These are phyloP conservation scores for Candolleomyces eurysporus DNA, from an alignment of 768 basidiomycete genomes.

Conservation along the genomic window DNA sequence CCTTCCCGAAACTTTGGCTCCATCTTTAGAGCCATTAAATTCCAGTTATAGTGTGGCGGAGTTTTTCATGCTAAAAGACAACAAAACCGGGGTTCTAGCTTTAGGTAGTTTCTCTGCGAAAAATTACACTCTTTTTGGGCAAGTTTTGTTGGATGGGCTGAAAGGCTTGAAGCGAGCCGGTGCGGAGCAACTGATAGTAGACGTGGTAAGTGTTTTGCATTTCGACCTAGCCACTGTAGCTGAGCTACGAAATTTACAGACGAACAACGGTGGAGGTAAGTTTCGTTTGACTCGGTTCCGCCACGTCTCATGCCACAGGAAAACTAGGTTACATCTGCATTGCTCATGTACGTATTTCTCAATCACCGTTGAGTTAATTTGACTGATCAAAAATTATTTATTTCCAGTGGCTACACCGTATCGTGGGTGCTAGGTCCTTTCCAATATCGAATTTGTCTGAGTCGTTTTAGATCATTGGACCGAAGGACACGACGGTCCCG, in stretches of 20 bases:
- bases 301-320: too few relatives aligned
- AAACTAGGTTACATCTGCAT: conserved; percentile 49
- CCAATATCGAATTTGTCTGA: not conserved
- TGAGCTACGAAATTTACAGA: conserved; percentile 20
- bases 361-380: not conserved
- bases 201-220: conserved; percentile 41
- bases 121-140: conserved; percentile 39
- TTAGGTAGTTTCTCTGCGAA: conserved; percentile 56
- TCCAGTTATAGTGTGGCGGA: conserved; percentile 51
- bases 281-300: too few relatives aligned
- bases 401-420: conserved; percentile 43
- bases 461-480: conserved; percentile 43
- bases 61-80: conserved; percentile 54
- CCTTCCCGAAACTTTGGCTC: conserved; percentile 39
- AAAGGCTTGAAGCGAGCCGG: conserved; percentile 44
- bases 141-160: conserved; percentile 45
- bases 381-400: not conserved
- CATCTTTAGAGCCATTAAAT: conserved; percentile 33
- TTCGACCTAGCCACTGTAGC: not conserved
- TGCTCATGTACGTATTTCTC: conserved; percentile 44
- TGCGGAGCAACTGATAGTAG: conserved; percentile 53
- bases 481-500: conserved; percentile 48
- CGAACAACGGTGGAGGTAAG: conserved; percentile 45
- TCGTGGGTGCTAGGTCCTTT: conserved; percentile 20
- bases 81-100: conserved; percentile 53